phyloP scores from a whole-genome alignment of 768 basidiomycete genomes.

The Suillus sp. region DNA sequence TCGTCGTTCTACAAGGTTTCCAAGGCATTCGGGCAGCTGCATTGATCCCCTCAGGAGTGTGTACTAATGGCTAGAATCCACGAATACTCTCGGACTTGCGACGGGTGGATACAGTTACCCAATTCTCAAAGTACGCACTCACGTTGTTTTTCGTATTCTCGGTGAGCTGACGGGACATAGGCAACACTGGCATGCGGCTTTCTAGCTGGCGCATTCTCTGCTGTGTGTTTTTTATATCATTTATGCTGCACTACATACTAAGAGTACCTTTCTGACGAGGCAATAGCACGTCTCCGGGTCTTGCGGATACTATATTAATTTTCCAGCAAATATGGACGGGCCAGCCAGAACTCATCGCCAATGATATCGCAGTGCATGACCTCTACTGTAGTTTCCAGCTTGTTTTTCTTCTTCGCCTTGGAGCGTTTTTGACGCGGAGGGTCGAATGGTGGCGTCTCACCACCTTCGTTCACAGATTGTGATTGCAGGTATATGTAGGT shows the following conservation, averaged over 20 bases:
- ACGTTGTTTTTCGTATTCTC: no score
- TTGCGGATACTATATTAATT: conserved; percentile 27
- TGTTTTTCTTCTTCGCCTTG: conserved; percentile 36
- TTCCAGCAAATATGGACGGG: conserved; percentile 54
- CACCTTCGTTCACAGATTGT: not conserved
- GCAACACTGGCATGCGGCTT: conserved; percentile 61
- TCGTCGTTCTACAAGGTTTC: conserved; percentile 70
- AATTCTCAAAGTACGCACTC: no score
- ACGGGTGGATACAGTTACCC: no score
- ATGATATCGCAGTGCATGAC: conserved; percentile 86
- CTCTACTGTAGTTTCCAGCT: conserved; percentile 47
- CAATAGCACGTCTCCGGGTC: not conserved
- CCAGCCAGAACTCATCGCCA: conserved; percentile 76
- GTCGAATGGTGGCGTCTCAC: no score
- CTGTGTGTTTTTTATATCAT: no score
- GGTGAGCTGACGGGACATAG: not conserved
- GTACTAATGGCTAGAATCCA: conserved; percentile 14
- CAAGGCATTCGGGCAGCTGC: conserved; percentile 75
- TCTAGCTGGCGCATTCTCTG: conserved; percentile 59
- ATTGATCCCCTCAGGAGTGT: conserved; percentile 62
- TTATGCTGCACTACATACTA: no score
- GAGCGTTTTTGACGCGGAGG: not conserved
- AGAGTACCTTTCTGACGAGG: no score
- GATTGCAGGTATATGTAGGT: not conserved
- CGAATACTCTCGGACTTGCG: conserved; percentile 5